Base-by-base conservation (phyloP, 192 early-diverging fungal species). In the Linnemannia elongata region DNA sequence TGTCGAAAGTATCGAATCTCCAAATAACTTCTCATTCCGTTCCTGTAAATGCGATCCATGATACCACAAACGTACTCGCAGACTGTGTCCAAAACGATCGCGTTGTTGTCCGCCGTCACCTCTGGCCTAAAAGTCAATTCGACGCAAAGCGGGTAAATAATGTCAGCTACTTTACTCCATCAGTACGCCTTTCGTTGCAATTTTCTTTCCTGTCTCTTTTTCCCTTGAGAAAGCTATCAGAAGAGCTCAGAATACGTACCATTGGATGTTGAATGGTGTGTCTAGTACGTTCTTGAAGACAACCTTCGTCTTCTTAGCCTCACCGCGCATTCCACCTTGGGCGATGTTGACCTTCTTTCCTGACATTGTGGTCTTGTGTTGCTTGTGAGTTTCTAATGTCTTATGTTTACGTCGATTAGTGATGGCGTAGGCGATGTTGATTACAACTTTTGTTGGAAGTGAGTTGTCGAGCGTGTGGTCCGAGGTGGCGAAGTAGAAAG, bases 211-310 rank as follows among this genome's bases (percentile, higher is more conserved):
- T 30, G 9, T 12, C 1, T 60, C 38, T 17, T n/a, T 27, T 0
- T 18, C 17, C 2, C 41, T 33, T 57, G n/a, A 24, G 1, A 6
- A 35, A 36, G 9, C 5, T 18, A 6, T 2, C 45, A 17, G 5
- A 0, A 30, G 24, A 6, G 0, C 60, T 66, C 27, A n/a, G 60
- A 22, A 0, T 35, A 33, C 54, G 41, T 81, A 87, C 85, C 85
- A 87, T 81, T 79, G 66, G 39, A 87, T 81, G 41, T 81, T 81
- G 66, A 78, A 81, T 6, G 85, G 85, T 12, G 79, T 87, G n/a
- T 87, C 80, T 6, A 87, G 76, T 9, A 81, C 76, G 54, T 81
- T 81, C 30, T 81, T 87, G 76, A 78, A 81, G 6, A 81, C 80
- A 39, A 75, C 72, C 54, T 57, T 81, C 1, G 70, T 81, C 68